Evolutionary conservation across 352 stramenopile species (phyloP), one percentile per base, ranked within the genome.

Genomic region (Pythium folliculosum): DNA sequence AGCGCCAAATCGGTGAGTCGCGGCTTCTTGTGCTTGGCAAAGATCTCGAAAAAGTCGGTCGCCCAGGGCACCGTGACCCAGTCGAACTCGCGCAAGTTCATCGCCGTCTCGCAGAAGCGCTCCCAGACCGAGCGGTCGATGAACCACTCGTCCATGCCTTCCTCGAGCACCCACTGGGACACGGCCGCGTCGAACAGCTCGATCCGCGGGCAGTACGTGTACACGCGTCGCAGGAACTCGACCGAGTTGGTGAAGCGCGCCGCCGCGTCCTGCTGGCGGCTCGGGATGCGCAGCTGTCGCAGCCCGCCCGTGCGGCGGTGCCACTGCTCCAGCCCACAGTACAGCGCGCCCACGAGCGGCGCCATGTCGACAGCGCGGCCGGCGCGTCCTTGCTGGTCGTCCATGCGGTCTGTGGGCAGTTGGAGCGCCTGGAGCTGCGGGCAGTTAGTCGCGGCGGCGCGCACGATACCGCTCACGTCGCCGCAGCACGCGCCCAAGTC

Each of bases 41-140:
- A 67, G 27, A 67, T 52, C 60, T 60, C 60, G 40, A 67, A 67
- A 38, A 67, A 60, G 5, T 43, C 60, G 16, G 49, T 55, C 35
- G 49, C 40, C 44, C 27, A 55, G 4, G 60, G 60, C 35, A 32
- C 35, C 5, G 35, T 49, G 23, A 48, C 51, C 60, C 60, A 67
- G 51, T 60, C 37, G 22, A 60, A 67, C 22, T 51, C 60, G 9
- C 51, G 49, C 8, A 67, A 23, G 30, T 43, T 23, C 37, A n/a
- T 59, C 12, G 23, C 38, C 1, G 47, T 47, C 59, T 58, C 25
- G 49, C 47, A 65, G 48, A 65, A 65, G n/a, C 38, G 49, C 32
- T 59, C 47, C 59, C 58, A 65, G 0, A 23, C 32, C 30, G 45
- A 30, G 27, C 19, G 45, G 25, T 65, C 47, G 21, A 65, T 25